Base-by-base conservation (phyloP, 208 protist species). In the Leishmania turanica region DNA sequence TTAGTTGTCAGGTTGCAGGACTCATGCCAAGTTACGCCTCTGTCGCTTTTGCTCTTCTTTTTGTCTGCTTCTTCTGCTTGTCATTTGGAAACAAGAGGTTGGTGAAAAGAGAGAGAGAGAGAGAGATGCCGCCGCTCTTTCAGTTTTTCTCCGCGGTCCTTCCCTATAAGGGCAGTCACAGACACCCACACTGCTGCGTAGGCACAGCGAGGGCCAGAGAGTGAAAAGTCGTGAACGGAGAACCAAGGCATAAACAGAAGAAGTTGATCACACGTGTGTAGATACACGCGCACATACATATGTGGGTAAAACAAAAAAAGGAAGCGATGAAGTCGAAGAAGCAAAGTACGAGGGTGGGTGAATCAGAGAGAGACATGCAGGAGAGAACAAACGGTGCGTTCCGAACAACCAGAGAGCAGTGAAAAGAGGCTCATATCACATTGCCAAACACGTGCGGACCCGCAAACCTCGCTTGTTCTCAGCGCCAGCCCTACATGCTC, bases 301-400 rank as follows among this genome's bases (percentile, higher is more conserved):
- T 49, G 54, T n/a, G 24, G 21, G 37, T 49, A 19, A 13, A 54
- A 64, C 49, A 80, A 34, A 53, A 53, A 37, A 62, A 65, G 51
- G 51, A 79, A 53, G 51, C 66, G 64, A 64, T 71, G 40, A 47
- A 51, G 56, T 66, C 60, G 27, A 80, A 78, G 78, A 88, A 78
- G 77, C 24, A 42, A 15, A 72, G 42, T 24, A 72, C 45, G 27
- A 42, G 21, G 9, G 8, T 72, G 68, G 3, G 37, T 72, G 34
- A 17, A 24, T 19, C 42, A 42, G 6, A 49, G 3, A 13, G 13
- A n/a, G 8, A 27, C n/a, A 71, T 11, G 49, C 37, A 34, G 45
- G 24, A 17, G 42, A 72, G 19, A 71, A 34, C 13, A 69, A 45
- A 69, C 13, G 21, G 27, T 21, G 34, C 37, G 65, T 34, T 71